These are phyloP conservation scores for Boletus rufocinnamomeus DNA, from an alignment of 768 basidiomycete genomes.

Conservation along the genomic window DNA sequence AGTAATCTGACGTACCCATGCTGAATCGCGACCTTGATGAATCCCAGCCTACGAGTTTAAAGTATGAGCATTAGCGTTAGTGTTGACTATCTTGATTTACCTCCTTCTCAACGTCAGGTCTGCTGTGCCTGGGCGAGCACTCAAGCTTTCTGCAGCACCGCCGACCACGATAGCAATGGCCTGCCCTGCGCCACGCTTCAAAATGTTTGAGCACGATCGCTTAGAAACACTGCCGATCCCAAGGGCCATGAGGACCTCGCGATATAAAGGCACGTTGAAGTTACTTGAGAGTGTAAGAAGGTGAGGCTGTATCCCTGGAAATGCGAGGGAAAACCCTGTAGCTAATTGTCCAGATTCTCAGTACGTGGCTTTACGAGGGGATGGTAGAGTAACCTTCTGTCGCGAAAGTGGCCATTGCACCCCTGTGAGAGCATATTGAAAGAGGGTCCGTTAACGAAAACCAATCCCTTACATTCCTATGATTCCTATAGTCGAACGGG, in stretches of 20 bases:
- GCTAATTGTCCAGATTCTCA: conserved; percentile 44
- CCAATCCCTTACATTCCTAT: conserved; percentile 83
- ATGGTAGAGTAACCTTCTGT: conserved; percentile 71
- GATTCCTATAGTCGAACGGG: conserved; percentile 60
- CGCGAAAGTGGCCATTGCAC: conserved; percentile 92
- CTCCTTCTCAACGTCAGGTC: conserved; percentile 79
- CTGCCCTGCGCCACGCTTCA: conserved; percentile 57
- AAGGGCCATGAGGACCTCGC: conserved; percentile 83
- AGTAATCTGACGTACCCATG: conserved; percentile 59
- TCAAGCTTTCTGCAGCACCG: conserved; percentile 92
- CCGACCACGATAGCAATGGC: conserved; percentile 96
- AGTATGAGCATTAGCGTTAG: background rate
- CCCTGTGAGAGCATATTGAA: conserved; percentile 51
- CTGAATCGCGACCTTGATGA: conserved; percentile 92
- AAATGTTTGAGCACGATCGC: conserved; percentile 84
- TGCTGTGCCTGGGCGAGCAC: conserved; percentile 95
- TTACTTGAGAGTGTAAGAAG: conserved; percentile 89
- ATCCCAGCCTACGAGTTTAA: conserved; percentile 63
- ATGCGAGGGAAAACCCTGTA: conserved; percentile 85
- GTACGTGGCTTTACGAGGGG: background rate
- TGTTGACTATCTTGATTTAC: conserved; percentile 33
- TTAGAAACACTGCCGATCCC: conserved; percentile 95
- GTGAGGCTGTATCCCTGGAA: conserved; percentile 91
- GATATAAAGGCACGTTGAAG: conserved; percentile 90
- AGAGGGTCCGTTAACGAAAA: background rate